Percentiles rank a stretch among this genome's conserved stretches.
These are phyloP conservation scores for Aspergillus neotritici DNA, from an alignment of 2,329 filamentous ascomycete species.

Conservation along the genomic window DNA sequence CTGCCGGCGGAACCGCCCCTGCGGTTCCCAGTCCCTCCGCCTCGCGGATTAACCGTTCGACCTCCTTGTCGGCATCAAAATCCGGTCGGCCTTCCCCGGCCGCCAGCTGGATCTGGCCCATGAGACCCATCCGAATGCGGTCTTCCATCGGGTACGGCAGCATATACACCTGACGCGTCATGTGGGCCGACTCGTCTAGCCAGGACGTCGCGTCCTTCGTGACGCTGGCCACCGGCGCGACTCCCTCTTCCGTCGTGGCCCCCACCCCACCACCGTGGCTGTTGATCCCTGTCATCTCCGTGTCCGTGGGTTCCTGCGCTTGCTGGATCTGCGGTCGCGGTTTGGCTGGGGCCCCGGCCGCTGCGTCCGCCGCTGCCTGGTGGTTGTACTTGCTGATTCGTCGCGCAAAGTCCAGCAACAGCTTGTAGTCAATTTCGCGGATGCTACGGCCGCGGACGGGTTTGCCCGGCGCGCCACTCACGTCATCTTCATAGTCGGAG, in stretches of 20 bases:
- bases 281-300: constrained; percentile 32
- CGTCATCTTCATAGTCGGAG: constrained; percentile 18
- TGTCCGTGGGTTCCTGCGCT: constrained; percentile 21
- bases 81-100: constrained; percentile 49
- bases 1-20: constrained; percentile 34
- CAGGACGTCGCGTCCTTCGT: constrained; percentile 38
- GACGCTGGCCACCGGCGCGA: constrained; percentile 32
- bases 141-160: constrained; percentile 43
- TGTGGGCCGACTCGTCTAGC: constrained; percentile 38
- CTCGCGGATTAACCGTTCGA: constrained; percentile 46
- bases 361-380: constrained; percentile 40
- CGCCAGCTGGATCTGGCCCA: constrained; percentile 41
- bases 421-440: constrained; percentile 39
- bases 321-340: constrained; percentile 15
- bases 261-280: constrained; percentile 10
- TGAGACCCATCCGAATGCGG: constrained; percentile 41
- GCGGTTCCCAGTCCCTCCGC: constrained; percentile 50
- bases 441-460: constrained; percentile 11
- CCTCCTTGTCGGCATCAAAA: constrained; percentile 49
- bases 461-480: not conserved
- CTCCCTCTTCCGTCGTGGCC: constrained; percentile 12
- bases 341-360: constrained; percentile 22
- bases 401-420: constrained; percentile 42
- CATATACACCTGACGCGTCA: constrained; percentile 37
- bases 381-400: constrained; percentile 45